Conservation (phyloP, 495 filamentous ascomycete genomes). For the Lophiotrema nucula region DNA sequence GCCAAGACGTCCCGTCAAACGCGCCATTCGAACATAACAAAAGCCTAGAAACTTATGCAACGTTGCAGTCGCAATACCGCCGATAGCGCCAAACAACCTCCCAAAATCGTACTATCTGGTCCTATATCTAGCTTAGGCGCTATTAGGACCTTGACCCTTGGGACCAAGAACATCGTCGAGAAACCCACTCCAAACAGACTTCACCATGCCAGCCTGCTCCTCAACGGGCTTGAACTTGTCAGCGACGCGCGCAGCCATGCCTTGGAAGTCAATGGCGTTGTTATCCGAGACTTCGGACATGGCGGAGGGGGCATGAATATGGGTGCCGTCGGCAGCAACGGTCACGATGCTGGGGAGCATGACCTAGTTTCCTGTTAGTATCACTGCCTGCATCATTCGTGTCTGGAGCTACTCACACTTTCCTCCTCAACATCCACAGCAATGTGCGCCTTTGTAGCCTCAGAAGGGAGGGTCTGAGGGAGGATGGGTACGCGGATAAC, state of each 20-base stretch:
- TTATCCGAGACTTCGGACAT: constrained; percentile 63
- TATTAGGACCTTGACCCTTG: constrained; percentile 6
- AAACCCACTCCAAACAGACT: constrained; percentile 55
- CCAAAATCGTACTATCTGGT: background rate
- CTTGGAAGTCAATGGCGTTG: constrained; percentile 57
- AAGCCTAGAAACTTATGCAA: too few species aligned
- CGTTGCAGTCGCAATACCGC: too few species aligned
- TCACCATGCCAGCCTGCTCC: constrained; percentile 46
- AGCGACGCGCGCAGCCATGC: constrained; percentile 51
- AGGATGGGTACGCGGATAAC: constrained; percentile 53
- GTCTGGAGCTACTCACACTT: too few species aligned
- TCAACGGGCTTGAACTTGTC: constrained; percentile 41
- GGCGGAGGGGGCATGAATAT: constrained; percentile 51
- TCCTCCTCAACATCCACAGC: constrained; percentile 15
- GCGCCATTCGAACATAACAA: background rate
- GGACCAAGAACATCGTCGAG: constrained; percentile 59
- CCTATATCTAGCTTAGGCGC: background rate
- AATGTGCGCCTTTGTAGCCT: constrained; percentile 29
- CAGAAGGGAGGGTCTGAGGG: constrained; percentile 39
- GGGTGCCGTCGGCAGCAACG: constrained; percentile 51
- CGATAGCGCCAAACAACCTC: background rate
- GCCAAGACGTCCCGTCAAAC: background rate
- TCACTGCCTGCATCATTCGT: too few species aligned
- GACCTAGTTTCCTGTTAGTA: constrained; percentile 31
- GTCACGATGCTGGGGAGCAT: constrained; percentile 61